A percentile compares a stretch with the other conserved stretches of the same genome.
These are phyloP conservation scores for Cucumis cinereus DNA, from an alignment of 306 rosid species.

Conservation along the genomic window DNA sequence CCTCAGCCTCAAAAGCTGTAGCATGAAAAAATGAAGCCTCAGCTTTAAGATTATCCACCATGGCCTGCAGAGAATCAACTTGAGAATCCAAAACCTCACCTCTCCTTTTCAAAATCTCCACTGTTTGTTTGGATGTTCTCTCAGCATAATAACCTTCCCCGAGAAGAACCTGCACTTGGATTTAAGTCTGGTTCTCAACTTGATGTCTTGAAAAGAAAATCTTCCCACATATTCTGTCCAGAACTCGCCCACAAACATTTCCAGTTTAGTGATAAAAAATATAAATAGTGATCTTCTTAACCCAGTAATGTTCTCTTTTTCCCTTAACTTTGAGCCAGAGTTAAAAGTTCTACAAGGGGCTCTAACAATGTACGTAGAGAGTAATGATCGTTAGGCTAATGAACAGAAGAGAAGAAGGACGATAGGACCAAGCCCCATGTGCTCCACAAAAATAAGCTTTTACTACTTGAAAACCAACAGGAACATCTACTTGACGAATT, in stretches of 20 bases:
- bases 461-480: background rate
- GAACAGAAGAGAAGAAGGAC: background rate
- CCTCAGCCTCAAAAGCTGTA: slow-evolving; percentile 52
- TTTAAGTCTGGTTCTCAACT: background rate
- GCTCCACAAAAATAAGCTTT: background rate
- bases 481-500: background rate
- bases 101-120: slow-evolving; percentile 69
- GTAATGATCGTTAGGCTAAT: background rate
- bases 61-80: slow-evolving; percentile 47
- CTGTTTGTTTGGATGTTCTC: slow-evolving; percentile 64
- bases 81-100: slow-evolving; percentile 58
- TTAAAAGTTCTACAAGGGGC: background rate
- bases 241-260: background rate
- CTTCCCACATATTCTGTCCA: background rate
- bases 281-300: background rate
- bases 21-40: slow-evolving; percentile 50
- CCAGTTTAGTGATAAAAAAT: background rate
- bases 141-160: slow-evolving; percentile 86
- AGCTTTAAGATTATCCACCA: slow-evolving; percentile 44
- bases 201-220: background rate
- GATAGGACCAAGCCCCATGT: background rate
- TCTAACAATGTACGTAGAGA: background rate
- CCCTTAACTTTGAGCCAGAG: background rate
- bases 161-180: slow-evolving; percentile 48
- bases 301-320: background rate